phyloP scores from a whole-genome alignment of 129 eudicot genomes.

The Lonicera japonica region DNA sequence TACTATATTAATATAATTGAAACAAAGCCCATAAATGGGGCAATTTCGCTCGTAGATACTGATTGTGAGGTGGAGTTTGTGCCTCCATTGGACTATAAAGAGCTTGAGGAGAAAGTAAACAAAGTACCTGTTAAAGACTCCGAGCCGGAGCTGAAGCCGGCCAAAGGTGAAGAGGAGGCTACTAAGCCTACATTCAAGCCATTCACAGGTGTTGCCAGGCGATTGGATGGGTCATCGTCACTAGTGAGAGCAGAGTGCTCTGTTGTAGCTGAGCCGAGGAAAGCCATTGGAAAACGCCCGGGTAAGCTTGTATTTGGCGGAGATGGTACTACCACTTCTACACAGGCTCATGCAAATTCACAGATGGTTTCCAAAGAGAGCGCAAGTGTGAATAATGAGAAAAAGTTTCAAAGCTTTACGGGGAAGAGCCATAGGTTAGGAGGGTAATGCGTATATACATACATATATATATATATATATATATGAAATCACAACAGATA shows the following conservation, averaged over 20 bases:
- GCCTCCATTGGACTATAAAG: constrained; percentile 31
- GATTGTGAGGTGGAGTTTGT: constrained; percentile 37
- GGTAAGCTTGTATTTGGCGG: not conserved
- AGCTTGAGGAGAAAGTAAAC: constrained; percentile 19
- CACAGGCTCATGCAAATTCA: no score
- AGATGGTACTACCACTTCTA: not conserved
- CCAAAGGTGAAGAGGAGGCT: not conserved
- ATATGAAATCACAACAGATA: no score
- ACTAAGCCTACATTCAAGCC: constrained; percentile 3
- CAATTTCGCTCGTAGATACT: constrained; percentile 20
- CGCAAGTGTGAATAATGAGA: not conserved
- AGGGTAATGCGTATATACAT: no score
- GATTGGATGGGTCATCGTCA: constrained; percentile 12
- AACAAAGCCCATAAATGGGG: constrained; percentile 11
- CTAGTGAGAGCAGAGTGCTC: no score
- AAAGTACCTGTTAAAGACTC: no score
- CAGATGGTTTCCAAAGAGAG: not conserved
- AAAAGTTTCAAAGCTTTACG: constrained; percentile 21
- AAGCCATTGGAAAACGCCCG: not conserved
- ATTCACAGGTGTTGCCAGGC: constrained; percentile 17
- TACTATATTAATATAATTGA: constrained; percentile 20
- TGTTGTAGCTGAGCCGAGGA: not conserved
- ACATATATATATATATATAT: no score
- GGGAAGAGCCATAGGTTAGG: constrained; percentile 19
- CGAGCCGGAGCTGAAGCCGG: not conserved